Conservation (phyloP, 2,329 filamentous ascomycete species). For the Hymenoscyphus scutula region DNA sequence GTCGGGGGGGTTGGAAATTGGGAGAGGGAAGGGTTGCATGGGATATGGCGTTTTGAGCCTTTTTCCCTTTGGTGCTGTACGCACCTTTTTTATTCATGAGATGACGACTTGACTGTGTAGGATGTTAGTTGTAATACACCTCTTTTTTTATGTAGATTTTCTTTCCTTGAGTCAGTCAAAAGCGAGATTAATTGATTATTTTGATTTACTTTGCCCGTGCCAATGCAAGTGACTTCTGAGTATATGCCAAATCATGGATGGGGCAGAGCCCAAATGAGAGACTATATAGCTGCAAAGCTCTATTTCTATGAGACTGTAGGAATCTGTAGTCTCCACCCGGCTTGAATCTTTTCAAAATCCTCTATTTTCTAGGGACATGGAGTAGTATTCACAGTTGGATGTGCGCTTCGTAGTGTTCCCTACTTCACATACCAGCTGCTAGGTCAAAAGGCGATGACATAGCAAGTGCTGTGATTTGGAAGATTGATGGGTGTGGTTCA, state of each 20-base stretch:
- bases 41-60: not conserved
- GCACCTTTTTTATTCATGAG: not conserved
- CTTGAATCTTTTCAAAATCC: too few species aligned
- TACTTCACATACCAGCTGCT: too few species aligned
- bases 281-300: too few species aligned
- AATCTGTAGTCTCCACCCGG: too few species aligned
- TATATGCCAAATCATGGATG: not conserved
- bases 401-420: too few species aligned
- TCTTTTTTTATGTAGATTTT: slow-evolving; percentile 1
- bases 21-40: not conserved
- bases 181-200: not conserved
- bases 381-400: too few species aligned
- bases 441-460: too few species aligned
- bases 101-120: slow-evolving; percentile 1
- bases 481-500: too few species aligned
- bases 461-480: too few species aligned
- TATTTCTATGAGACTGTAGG: too few species aligned
- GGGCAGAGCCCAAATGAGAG: not conserved
- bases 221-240: not conserved
- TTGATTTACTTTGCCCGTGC: not conserved
- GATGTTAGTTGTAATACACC: slow-evolving; percentile 2
- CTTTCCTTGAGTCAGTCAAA: slow-evolving; percentile 4
- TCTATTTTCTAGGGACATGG: too few species aligned
- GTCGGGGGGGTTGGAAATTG: not conserved
- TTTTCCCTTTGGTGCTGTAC: not conserved